Conservation (phyloP, 768 basidiomycete species). For the Astraeus odoratus region DNA sequence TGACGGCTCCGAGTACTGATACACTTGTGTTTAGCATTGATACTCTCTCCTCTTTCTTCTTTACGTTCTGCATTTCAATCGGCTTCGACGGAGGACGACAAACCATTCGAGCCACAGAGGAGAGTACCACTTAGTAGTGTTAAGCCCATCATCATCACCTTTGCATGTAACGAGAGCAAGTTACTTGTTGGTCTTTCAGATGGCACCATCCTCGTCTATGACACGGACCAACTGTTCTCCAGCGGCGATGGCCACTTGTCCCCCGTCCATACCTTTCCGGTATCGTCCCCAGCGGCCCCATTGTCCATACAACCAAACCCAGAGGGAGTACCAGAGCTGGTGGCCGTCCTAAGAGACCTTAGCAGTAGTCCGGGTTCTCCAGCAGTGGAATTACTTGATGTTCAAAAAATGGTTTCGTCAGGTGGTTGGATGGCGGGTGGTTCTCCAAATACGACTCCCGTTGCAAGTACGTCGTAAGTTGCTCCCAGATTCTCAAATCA, state of each 20-base stretch:
- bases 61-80: constrained; percentile 47
- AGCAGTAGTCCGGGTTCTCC: constrained; percentile 28
- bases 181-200: constrained; percentile 52
- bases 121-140: constrained; percentile 37
- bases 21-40: constrained; percentile 41
- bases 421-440: constrained; percentile 51
- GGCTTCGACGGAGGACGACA: constrained; percentile 32
- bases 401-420: constrained; percentile 37
- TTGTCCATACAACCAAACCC: constrained; percentile 62
- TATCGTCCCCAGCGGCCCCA: constrained; percentile 37
- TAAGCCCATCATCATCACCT: constrained; percentile 47
- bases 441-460: constrained; percentile 45
- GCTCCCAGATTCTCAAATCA: not conserved
- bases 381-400: constrained; percentile 55
- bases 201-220: constrained; percentile 56
- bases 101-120: constrained; percentile 47
- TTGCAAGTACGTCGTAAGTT: constrained; percentile 43
- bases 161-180: constrained; percentile 54
- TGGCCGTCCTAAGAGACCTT: constrained; percentile 50
- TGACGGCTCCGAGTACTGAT: not conserved
- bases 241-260: constrained; percentile 34
- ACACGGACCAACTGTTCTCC: constrained; percentile 46
- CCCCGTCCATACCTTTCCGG: constrained; percentile 43
- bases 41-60: constrained; percentile 53
- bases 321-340: constrained; percentile 45